These are phyloP conservation scores for Bondarzewia mesenterica DNA, from an alignment of 1,284 basidiomycete species.

Conservation along the genomic window DNA sequence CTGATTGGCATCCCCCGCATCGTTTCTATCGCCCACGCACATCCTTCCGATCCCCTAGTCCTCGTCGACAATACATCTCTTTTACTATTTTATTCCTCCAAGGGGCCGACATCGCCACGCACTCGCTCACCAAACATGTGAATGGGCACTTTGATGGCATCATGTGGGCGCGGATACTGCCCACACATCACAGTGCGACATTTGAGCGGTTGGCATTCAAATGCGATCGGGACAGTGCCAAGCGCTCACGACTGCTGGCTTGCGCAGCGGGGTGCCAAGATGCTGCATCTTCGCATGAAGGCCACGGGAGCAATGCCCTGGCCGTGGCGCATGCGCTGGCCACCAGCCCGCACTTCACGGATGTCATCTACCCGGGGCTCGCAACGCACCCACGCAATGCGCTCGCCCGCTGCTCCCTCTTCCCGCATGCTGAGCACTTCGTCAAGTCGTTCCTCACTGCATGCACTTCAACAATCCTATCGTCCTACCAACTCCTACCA, in stretches of 20 bases:
- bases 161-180: slow-evolving; percentile 76
- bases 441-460: slow-evolving; percentile 34
- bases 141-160: slow-evolving; percentile 92
- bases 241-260: slow-evolving; percentile 90
- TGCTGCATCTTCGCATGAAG: slow-evolving; percentile 80
- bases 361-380: slow-evolving; percentile 86
- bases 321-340: slow-evolving; percentile 64
- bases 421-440: slow-evolving; percentile 64
- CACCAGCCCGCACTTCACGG: slow-evolving; percentile 50
- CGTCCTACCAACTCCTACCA: too few relatives aligned
- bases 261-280: slow-evolving; percentile 88
- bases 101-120: slow-evolving; percentile 78
- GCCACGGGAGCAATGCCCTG: slow-evolving; percentile 84
- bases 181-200: slow-evolving; percentile 42
- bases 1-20: slow-evolving; percentile 73
- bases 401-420: slow-evolving; percentile 58
- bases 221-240: slow-evolving; percentile 84
- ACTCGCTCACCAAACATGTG: slow-evolving; percentile 86
- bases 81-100: slow-evolving; percentile 88
- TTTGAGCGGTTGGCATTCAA: slow-evolving; percentile 69
- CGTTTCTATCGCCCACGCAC: slow-evolving; percentile 48
- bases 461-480: too few relatives aligned
- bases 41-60: slow-evolving; percentile 57
- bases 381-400: slow-evolving; percentile 48
- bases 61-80: slow-evolving; percentile 91